These are phyloP conservation scores for Pichia sporocuriosa DNA, from an alignment of 805 yeast genomes.

Conservation along the genomic window DNA sequence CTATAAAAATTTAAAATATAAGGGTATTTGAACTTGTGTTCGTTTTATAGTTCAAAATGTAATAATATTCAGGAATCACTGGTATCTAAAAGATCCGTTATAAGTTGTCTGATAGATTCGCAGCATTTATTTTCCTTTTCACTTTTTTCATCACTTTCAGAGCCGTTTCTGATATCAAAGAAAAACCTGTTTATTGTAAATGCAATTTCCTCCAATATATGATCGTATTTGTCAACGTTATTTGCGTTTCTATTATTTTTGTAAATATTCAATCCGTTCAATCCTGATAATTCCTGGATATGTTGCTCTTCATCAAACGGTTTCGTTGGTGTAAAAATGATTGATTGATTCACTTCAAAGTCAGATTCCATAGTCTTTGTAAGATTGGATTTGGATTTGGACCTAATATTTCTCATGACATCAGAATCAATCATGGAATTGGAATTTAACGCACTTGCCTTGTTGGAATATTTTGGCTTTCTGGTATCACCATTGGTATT, in stretches of 20 bases:
- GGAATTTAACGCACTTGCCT: not conserved
- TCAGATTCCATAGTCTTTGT: conserved; percentile 4
- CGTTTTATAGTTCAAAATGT: too few relatives aligned
- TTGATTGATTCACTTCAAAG: conserved; percentile 7
- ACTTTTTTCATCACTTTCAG: not conserved
- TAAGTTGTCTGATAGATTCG: conserved; percentile 16
- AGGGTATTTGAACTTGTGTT: too few relatives aligned
- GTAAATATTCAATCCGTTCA: not conserved
- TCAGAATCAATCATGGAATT: not conserved
- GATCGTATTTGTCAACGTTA: conserved; percentile 16
- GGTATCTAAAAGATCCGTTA: conserved; percentile 12
- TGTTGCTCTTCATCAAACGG: not conserved
- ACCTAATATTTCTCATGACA: not conserved
- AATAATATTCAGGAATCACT: not conserved
- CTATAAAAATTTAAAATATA: not conserved
- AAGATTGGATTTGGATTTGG: conserved; percentile 1
- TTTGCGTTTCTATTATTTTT: not conserved
- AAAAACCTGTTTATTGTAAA: conserved; percentile 9
- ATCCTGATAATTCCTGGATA: too few relatives aligned
- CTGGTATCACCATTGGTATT: not conserved
- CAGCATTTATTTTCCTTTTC: conserved; percentile 16
- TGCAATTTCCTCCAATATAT: conserved; percentile 16
- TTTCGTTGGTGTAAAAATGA: conserved; percentile 9
- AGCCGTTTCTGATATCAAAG: conserved; percentile 7
- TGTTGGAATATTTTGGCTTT: not conserved